These are phyloP conservation scores for Coniferiporia sulphurascens DNA, from an alignment of 1,284 basidiomycete species.

Conservation along the genomic window DNA sequence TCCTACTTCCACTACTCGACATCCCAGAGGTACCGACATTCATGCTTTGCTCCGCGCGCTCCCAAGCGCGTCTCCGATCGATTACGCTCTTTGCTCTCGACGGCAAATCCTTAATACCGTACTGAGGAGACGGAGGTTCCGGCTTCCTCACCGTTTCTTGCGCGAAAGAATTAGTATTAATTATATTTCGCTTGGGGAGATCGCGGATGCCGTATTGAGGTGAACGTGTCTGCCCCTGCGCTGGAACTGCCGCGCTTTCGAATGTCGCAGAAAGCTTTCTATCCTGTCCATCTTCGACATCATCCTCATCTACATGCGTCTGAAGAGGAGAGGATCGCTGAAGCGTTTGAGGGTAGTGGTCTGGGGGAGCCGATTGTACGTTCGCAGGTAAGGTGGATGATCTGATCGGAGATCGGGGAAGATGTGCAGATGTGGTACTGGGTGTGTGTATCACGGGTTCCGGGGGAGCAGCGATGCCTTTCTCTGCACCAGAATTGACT, in stretches of 20 bases:
- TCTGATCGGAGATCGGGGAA: background rate
- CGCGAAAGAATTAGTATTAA: background rate
- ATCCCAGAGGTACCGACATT: background rate
- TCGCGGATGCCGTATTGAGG: slow-evolving; percentile 27
- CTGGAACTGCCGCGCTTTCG: background rate
- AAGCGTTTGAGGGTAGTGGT: background rate
- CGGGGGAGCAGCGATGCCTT: background rate
- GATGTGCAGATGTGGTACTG: background rate
- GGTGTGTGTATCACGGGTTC: background rate
- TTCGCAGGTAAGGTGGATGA: background rate
- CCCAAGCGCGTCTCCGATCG: slow-evolving; percentile 13
- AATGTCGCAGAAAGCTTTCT: background rate
- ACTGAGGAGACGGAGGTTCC: slow-evolving; percentile 16
- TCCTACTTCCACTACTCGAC: background rate
- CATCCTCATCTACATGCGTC: background rate
- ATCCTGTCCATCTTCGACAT: background rate
- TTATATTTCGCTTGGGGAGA: slow-evolving; percentile 23
- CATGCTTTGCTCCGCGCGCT: slow-evolving; percentile 12
- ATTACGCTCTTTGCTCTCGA: slow-evolving; percentile 12
- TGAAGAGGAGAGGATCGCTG: background rate
- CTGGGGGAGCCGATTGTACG: background rate
- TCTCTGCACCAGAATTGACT: background rate
- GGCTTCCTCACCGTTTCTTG: slow-evolving; percentile 20
- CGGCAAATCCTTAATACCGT: slow-evolving; percentile 16
- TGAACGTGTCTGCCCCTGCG: background rate